Evolutionary conservation across 441 rosid species (phyloP).

Genomic region (Adansonia madagascariensis): DNA sequence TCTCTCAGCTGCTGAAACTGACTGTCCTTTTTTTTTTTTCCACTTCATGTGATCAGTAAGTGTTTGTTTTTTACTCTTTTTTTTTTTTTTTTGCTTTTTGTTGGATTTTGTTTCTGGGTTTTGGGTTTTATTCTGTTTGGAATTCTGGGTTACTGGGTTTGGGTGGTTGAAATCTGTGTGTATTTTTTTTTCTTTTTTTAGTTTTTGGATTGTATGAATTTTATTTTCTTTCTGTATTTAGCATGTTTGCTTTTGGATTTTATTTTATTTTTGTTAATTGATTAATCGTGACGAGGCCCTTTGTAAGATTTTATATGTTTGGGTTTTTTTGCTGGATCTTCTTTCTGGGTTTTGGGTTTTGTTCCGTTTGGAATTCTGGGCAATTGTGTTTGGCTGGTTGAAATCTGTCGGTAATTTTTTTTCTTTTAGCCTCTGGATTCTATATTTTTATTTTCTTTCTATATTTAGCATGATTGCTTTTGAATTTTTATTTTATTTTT

Average conservation of each 20-base stretch:
- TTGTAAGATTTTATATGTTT: not conserved
- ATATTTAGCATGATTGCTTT: slow-evolving; percentile 4
- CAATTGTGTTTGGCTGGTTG: slow-evolving; percentile 25
- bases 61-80: not conserved
- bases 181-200: not conserved
- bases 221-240: slow-evolving; percentile 1
- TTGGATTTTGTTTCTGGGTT: slow-evolving; percentile 16
- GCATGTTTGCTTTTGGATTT: slow-evolving; percentile 1
- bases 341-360: slow-evolving; percentile 26
- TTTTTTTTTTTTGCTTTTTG: not conserved
- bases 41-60: slow-evolving; percentile 64
- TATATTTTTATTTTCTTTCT: not conserved
- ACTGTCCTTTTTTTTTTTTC: not conserved
- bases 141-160: slow-evolving; percentile 16
- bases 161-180: slow-evolving; percentile 22
- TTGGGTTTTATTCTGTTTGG: slow-evolving; percentile 28
- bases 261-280: not conserved
- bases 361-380: slow-evolving; percentile 18
- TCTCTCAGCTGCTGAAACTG: slow-evolving; percentile 24
- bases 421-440: slow-evolving; percentile 3
- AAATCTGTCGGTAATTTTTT: not conserved
- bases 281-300: not conserved
- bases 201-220: slow-evolving; percentile 16
- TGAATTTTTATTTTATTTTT: not conserved
- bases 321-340: not conserved